These are phyloP conservation scores for Pyrus betulifolia DNA, from an alignment of 306 rosid species.

Conservation along the genomic window DNA sequence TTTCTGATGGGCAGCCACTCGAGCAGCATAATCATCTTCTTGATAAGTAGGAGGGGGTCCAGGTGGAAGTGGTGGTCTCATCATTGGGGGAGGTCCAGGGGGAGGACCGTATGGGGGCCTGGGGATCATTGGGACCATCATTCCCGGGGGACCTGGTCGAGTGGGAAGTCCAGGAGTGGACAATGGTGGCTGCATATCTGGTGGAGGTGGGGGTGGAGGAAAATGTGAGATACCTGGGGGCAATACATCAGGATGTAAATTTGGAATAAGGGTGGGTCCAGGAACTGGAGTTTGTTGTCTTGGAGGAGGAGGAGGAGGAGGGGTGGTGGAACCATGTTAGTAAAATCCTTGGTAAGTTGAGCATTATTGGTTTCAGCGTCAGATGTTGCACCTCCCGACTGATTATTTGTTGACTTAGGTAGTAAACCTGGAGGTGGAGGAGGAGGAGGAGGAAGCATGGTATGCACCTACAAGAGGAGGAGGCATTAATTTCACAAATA, in stretches of 20 bases:
- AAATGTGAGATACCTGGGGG: constrained; percentile 87
- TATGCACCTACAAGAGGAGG: constrained; percentile 44
- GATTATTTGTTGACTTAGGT: constrained; percentile 43
- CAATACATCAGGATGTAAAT: constrained; percentile 63
- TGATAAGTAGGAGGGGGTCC: constrained; percentile 92
- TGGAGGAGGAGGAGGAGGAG: constrained; percentile 64
- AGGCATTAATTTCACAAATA: constrained; percentile 12
- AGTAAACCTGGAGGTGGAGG: constrained; percentile 77
- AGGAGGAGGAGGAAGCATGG: constrained; percentile 74
- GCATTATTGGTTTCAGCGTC: constrained; percentile 42
- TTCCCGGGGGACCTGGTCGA: constrained; percentile 72
- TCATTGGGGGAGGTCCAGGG: constrained; percentile 95
- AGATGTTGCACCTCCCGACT: constrained; percentile 46
- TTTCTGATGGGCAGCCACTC: constrained; percentile 52
- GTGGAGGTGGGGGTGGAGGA: constrained; percentile 84
- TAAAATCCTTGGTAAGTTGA: constrained; percentile 46
- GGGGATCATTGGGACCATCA: constrained; percentile 73
- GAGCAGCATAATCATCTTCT: constrained; percentile 51
- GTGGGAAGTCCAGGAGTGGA: constrained; percentile 57
- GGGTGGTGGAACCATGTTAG: constrained; percentile 68
- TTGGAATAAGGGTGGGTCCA: constrained; percentile 53
- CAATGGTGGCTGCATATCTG: constrained; percentile 77
- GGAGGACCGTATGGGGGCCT: constrained; percentile 97
- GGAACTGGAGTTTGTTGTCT: constrained; percentile 60
- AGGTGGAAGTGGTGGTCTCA: constrained; percentile 99